Percentiles rank a stretch among this genome's conserved stretches.
Conservation (phyloP, 805 yeast species). For the Yamadazyma sp. region DNA sequence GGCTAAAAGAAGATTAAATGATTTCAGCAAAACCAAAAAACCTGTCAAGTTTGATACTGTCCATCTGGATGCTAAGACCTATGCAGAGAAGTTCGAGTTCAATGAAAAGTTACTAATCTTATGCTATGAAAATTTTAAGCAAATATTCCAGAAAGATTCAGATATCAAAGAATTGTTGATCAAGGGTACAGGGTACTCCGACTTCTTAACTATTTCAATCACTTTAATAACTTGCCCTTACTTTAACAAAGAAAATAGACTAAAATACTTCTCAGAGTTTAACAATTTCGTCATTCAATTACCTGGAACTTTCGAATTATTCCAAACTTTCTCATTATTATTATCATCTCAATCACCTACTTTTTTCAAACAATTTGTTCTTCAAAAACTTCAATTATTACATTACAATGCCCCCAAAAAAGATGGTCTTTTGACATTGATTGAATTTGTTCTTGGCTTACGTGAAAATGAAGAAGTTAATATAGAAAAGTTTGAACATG, state of each 20-base stretch:
- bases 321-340: conserved; percentile 57
- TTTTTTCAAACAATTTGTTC: conserved; percentile 45
- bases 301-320: conserved; percentile 68
- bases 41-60: conserved; percentile 20
- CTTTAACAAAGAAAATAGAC: conserved; percentile 15
- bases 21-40: conserved; percentile 34
- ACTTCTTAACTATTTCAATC: conserved; percentile 49
- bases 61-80: conserved; percentile 7
- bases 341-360: conserved; percentile 47
- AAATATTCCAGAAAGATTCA: conserved; percentile 37
- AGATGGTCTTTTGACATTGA: conserved; percentile 70
- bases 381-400: conserved; percentile 49
- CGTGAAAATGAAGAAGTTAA: conserved; percentile 70
- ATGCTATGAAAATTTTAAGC: conserved; percentile 26
- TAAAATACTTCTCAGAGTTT: conserved; percentile 13
- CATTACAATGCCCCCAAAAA: conserved; percentile 49
- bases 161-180: conserved; percentile 53
- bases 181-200: conserved; percentile 68
- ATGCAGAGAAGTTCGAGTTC: conserved; percentile 16
- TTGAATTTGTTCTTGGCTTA: conserved; percentile 75
- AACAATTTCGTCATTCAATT: conserved; percentile 32
- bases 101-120: conserved; percentile 23
- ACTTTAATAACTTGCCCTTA: conserved; percentile 38
- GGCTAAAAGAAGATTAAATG: conserved; percentile 54
- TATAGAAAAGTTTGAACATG: conserved; percentile 61